Base-by-base conservation (phyloP, 345 rosid genomes). In the Populus tremula region DNA sequence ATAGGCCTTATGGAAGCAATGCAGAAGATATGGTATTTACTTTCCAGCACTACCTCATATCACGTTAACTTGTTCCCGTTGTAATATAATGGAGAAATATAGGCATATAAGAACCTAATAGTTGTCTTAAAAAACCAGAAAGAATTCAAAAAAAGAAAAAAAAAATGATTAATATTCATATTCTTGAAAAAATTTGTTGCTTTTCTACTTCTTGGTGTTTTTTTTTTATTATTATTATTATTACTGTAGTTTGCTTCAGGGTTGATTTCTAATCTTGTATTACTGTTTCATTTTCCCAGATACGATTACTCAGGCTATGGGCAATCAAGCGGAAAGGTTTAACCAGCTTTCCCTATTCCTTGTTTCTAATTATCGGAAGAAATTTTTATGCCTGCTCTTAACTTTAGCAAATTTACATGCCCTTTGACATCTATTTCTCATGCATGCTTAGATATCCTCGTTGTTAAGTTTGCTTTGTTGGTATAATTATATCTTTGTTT, bases 291-390 rank as follows among this genome's bases (percentile, higher is more conserved):
- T 76, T 80, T 76, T 76, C 77, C 6, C 85, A 95, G 99, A 85
- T 93, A 93, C 71, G 99, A 95, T 85, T 95, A 95, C 82, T 95
- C 99, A 72, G 98, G 99, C 69, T 95, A 95, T 74, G 99, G 99
- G 79, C 97, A 87, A 73, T 95, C 99, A 67, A 90, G 89, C 33
- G 99, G 99, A 82, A 92, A 93, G 98, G 98, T 95, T 64, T 49
- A 68, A 36, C 69, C 63, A 18, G 54, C 54, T 81, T 77, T 69
- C 59, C 59, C 45, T 38, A 16, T 73, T 67, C 77, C 38, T 62
- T 68, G 62, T 83, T 76, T 61, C 62, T 79, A 62, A 75, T 77
- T 54, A 76, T 35, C 29, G 25, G 17, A 25, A 45, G 27, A 20
- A 36, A 74, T 61, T 43, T 14, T 69, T 56, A 29, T 68, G 49